These are phyloP conservation scores for Trichoderma sp. DNA, from an alignment of 2,329 filamentous ascomycete species.

Conservation along the genomic window DNA sequence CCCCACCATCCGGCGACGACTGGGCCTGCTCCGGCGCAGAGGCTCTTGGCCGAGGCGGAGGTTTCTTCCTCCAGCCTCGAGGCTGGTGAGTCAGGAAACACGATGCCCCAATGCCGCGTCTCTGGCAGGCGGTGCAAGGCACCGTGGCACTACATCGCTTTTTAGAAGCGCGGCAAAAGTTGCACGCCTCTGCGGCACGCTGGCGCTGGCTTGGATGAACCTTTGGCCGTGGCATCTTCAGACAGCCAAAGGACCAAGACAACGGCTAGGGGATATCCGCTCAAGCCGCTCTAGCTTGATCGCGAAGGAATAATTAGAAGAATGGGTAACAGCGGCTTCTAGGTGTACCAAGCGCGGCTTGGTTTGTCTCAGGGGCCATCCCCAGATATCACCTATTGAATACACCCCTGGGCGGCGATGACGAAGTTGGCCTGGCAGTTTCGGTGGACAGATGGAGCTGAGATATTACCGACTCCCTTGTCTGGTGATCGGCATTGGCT, in stretches of 20 bases:
- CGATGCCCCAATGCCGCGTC: constrained; percentile 46
- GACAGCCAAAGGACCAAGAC: background rate
- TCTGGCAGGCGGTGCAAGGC: constrained; percentile 53
- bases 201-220: constrained; percentile 54
- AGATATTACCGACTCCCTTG: background rate
- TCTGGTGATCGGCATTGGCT: background rate
- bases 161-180: constrained; percentile 53
- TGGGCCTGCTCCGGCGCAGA: constrained; percentile 7
- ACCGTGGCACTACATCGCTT: constrained; percentile 55
- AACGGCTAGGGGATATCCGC: constrained; percentile 13
- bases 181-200: constrained; percentile 54
- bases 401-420: background rate
- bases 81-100: constrained; percentile 44
- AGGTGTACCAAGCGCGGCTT: constrained; percentile 6
- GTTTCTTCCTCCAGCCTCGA: constrained; percentile 34
- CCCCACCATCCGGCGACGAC: constrained; percentile 17
- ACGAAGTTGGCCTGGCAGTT: background rate
- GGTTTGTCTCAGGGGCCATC: constrained; percentile 10
- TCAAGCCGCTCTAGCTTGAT: background rate
- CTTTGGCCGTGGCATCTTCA: constrained; percentile 55
- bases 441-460: background rate
- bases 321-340: background rate
- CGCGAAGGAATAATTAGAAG: background rate
- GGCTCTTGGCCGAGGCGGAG: background rate
- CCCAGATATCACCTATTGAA: background rate